A percentile compares a stretch with the other conserved stretches of the same genome.
These are phyloP conservation scores for Diaporthe vaccinii DNA, from an alignment of 2,329 filamentous ascomycete species.

Conservation along the genomic window DNA sequence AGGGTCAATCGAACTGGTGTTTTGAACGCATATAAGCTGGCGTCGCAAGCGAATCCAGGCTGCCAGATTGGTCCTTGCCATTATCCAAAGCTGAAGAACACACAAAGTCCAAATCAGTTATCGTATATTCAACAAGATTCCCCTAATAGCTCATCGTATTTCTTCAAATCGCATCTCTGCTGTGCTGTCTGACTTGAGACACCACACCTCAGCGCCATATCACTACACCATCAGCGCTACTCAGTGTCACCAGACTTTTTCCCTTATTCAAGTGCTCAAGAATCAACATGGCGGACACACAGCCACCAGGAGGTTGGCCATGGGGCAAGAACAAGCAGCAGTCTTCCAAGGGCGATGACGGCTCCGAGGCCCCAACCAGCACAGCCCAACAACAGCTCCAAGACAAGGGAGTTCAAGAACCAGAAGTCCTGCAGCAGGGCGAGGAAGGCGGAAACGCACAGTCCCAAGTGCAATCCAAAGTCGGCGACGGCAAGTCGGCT, in stretches of 20 bases:
- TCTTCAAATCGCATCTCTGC: constrained; percentile 14
- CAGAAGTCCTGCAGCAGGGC: constrained; percentile 33
- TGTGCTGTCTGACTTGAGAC: constrained; percentile 7
- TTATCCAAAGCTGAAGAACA: constrained; percentile 28
- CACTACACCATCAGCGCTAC: constrained; percentile 16
- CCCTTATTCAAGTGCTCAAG: background rate
- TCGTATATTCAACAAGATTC: constrained; percentile 10
- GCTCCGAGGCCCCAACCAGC: constrained; percentile 37
- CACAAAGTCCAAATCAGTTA: background rate
- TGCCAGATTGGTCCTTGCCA: background rate
- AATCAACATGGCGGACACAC: constrained; percentile 41
- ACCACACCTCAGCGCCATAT: constrained; percentile 2
- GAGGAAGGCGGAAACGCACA: constrained; percentile 29
- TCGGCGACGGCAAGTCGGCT: constrained; percentile 33
- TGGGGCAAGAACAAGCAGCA: constrained; percentile 43
- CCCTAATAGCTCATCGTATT: constrained; percentile 20
- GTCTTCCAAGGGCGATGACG: constrained; percentile 34
- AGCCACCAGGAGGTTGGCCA: constrained; percentile 43
- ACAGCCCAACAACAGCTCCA: constrained; percentile 34
- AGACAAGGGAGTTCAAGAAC: constrained; percentile 38
- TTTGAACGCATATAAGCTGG: constrained; percentile 41
- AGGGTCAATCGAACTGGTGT: constrained; percentile 13
- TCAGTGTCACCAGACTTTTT: background rate
- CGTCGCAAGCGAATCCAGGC: constrained; percentile 31
- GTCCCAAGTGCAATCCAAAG: constrained; percentile 36